phyloP scores from a whole-genome alignment of 1,139 yeast species.

The Arxiozyma heterogenica region DNA sequence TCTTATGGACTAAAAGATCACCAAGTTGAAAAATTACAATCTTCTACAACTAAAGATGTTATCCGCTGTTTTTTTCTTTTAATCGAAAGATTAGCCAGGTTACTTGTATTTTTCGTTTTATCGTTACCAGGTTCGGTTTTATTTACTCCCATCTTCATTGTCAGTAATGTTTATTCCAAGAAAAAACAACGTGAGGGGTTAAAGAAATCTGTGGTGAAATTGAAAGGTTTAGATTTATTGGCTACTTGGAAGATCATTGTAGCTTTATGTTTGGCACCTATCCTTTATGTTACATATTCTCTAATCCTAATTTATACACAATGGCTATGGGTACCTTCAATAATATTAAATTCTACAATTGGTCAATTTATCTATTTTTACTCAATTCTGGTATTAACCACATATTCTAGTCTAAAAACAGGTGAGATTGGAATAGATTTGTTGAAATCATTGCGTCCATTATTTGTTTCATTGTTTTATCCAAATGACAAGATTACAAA shows the following conservation, averaged over 20 bases:
- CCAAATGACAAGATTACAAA: conserved; percentile 36
- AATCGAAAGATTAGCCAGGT: conserved; percentile 44
- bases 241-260: conserved; percentile 95
- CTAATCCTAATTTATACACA: conserved; percentile 42
- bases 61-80: conserved; percentile 40
- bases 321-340: conserved; percentile 8
- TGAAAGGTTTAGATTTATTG: conserved; percentile 82
- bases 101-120: conserved; percentile 46
- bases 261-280: conserved; percentile 81
- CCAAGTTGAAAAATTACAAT: conserved; percentile 51
- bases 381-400: conserved; percentile 48
- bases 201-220: conserved; percentile 82
- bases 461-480: conserved; percentile 61
- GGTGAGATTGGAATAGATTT: conserved; percentile 93
- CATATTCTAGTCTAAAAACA: conserved; percentile 78
- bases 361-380: conserved; percentile 29
- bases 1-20: conserved; percentile 80
- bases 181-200: conserved; percentile 71
- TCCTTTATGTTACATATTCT: conserved; percentile 74
- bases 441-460: conserved; percentile 72
- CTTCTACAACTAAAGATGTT: conserved; percentile 43
- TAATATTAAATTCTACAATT: conserved; percentile 16
- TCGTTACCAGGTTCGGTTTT: conserved; percentile 80
- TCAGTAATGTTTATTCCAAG: conserved; percentile 64
- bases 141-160: conserved; percentile 77